Evolutionary conservation across 805 yeast genomes (phyloP).

Genomic region (Saccharomyces kudriavzevii): DNA sequence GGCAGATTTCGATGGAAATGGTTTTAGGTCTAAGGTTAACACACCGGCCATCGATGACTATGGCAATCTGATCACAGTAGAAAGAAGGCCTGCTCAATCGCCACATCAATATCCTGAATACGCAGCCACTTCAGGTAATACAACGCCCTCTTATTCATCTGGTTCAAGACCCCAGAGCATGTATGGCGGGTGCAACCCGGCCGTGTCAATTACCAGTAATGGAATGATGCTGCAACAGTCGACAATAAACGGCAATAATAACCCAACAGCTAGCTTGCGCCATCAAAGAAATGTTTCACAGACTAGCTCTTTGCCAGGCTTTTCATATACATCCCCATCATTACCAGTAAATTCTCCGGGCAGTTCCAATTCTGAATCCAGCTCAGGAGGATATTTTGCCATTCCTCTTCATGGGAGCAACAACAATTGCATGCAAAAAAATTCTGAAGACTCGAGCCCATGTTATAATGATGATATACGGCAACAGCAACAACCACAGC

Average conservation of each 20-base stretch:
- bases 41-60: constrained; percentile 34
- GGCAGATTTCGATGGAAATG: background rate
- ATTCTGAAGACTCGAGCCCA: constrained; percentile 17
- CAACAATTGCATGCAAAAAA: background rate
- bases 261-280: constrained; percentile 1
- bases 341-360: constrained; percentile 19
- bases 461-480: constrained; percentile 9
- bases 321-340: constrained; percentile 6
- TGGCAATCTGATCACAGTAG: constrained; percentile 31
- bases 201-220: constrained; percentile 18
- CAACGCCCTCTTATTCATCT: background rate
- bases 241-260: background rate
- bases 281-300: constrained; percentile 20
- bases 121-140: background rate
- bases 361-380: constrained; percentile 20
- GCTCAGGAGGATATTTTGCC: constrained; percentile 31
- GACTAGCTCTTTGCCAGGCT: constrained; percentile 10
- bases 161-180: background rate
- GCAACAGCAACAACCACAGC: background rate
- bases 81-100: constrained; percentile 12
- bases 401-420: constrained; percentile 21
- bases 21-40: constrained; percentile 18
- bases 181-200: background rate
- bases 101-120: constrained; percentile 5
- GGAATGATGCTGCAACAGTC: constrained; percentile 14